A percentile compares a stretch with the other conserved stretches of the same genome.
These are phyloP conservation scores for Phascolomyces articulosus DNA, from an alignment of 371 early-diverging fungal species.

Conservation along the genomic window DNA sequence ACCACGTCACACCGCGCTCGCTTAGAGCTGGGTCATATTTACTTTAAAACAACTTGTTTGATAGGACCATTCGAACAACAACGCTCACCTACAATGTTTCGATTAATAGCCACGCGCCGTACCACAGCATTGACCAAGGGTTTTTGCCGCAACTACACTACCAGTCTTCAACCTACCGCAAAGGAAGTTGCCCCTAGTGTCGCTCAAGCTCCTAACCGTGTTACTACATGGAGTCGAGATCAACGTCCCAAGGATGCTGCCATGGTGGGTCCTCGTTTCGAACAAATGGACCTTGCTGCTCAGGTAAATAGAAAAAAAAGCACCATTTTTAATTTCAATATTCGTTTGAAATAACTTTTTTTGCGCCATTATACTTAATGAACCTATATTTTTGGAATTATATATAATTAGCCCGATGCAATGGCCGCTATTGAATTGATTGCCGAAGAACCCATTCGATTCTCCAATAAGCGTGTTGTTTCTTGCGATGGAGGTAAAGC, in stretches of 20 bases:
- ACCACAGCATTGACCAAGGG: constrained; percentile 1
- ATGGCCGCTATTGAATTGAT: constrained; percentile 93
- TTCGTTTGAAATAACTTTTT: no score
- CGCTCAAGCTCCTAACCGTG: constrained; percentile 79
- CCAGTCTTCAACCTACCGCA: constrained; percentile 36
- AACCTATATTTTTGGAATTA: background rate
- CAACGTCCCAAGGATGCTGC: constrained; percentile 77
- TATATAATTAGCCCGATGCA: constrained; percentile 77
- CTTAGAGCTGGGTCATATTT: no score
- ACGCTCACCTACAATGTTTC: constrained; percentile 2
- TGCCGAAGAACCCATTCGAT: constrained; percentile 81
- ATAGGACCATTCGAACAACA: no score
- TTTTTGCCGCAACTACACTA: constrained; percentile 27
- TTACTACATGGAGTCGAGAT: constrained; percentile 73
- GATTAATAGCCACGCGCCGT: constrained; percentile 8
- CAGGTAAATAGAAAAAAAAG: constrained; percentile 61
- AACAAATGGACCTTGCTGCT: constrained; percentile 80
- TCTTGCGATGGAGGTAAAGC: constrained; percentile 90
- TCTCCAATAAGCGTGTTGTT: constrained; percentile 75
- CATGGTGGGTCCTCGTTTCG: constrained; percentile 86
- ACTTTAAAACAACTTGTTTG: no score
- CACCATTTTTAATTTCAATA: background rate
- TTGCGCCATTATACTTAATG: no score
- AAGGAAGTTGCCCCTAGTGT: constrained; percentile 35
- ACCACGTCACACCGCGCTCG: no score